These are phyloP conservation scores for Hypoxylon sp. DNA, from an alignment of 2,329 filamentous ascomycete genomes.

Conservation along the genomic window DNA sequence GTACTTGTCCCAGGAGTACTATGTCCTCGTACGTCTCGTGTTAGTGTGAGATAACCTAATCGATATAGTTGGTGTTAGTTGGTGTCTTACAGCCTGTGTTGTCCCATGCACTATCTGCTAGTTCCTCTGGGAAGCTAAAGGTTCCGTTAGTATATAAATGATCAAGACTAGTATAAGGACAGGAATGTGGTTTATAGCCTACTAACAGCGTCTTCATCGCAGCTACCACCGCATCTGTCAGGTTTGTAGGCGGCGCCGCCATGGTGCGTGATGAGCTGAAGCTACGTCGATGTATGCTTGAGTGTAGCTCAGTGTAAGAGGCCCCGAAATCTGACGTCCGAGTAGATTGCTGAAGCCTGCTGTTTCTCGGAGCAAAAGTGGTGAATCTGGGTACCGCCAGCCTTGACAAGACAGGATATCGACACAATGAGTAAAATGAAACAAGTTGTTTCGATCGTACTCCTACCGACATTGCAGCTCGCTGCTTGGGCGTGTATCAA, in stretches of 20 bases:
- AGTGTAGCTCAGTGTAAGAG: not conserved
- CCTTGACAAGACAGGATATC: not conserved
- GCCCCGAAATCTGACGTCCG: not conserved
- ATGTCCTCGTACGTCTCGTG: conserved; percentile 8
- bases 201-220: conserved; percentile 82
- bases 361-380: not conserved
- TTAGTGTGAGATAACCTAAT: not conserved
- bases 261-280: conserved; percentile 34
- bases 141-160: conserved; percentile 1
- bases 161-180: not conserved
- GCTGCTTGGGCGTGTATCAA: not conserved
- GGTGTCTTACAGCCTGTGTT: conserved; percentile 76
- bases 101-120: conserved; percentile 92
- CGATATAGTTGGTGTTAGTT: not conserved
- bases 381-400: not conserved
- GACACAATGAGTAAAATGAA: not conserved
- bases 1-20: conserved; percentile 60
- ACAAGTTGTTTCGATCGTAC: conserved; percentile 4
- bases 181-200: not conserved
- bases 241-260: conserved; percentile 41
- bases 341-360: not conserved
- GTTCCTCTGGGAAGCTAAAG: conserved; percentile 81
- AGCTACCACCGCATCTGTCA: conserved; percentile 70
- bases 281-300: not conserved
- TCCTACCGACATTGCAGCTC: conserved; percentile 18